phyloP scores from a whole-genome alignment of 2,329 filamentous ascomycete genomes.

The Acrocalymma vagum region DNA sequence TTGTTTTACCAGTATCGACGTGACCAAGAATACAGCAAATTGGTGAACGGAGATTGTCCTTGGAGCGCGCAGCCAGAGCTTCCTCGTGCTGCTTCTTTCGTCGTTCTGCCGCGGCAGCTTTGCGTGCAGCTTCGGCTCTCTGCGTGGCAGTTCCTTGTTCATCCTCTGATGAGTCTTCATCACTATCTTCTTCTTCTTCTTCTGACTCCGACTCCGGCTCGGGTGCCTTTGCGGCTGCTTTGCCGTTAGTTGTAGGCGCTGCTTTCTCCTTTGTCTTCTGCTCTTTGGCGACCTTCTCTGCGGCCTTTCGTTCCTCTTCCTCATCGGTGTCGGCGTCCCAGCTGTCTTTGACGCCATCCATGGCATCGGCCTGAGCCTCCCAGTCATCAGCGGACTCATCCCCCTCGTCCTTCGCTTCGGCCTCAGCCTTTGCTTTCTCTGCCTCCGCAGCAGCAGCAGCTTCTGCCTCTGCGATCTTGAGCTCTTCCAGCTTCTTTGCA shows the following conservation, averaged over 20 bases:
- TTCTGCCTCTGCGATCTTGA: constrained; percentile 64
- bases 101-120: constrained; percentile 87
- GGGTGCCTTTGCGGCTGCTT: constrained; percentile 34
- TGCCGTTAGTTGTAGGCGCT: constrained; percentile 22
- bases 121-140: constrained; percentile 77
- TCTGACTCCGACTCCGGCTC: constrained; percentile 49
- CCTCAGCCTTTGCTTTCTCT: constrained; percentile 64
- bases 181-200: constrained; percentile 48
- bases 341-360: constrained; percentile 86
- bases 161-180: constrained; percentile 72
- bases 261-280: constrained; percentile 41
- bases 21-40: constrained; percentile 99
- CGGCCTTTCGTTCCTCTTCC: constrained; percentile 61
- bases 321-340: constrained; percentile 90
- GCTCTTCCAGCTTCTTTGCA: constrained; percentile 64
- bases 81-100: constrained; percentile 91
- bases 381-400: constrained; percentile 79
- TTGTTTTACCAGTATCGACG: constrained; percentile 99
- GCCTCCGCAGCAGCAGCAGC: constrained; percentile 84
- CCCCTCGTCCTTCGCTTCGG: constrained; percentile 67
- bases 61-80: constrained; percentile 87
- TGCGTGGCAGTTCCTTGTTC: constrained; percentile 79
- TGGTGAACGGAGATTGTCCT: constrained; percentile 93
- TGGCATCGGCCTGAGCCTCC: constrained; percentile 80
- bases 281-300: constrained; percentile 29